Evolutionary conservation across 208 protist genomes (phyloP), one percentile per base, ranked within the genome.

Genomic region (Leishmania turanica): DNA sequence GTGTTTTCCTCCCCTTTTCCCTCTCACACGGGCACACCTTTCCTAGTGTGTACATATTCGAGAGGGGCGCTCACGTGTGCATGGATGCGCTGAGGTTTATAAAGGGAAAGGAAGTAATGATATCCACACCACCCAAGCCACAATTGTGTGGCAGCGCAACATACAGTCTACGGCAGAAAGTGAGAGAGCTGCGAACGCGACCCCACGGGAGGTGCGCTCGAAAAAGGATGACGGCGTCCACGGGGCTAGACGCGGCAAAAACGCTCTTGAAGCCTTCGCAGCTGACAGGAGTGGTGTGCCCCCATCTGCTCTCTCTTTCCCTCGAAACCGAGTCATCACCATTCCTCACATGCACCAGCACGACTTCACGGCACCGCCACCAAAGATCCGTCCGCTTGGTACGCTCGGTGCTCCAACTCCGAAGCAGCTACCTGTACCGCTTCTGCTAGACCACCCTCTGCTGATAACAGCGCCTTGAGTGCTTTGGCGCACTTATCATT

Each of bases 401-500:
- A 81, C 7, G 62, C 73, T 47, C 79, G 53, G 19, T 37, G 81
- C 79, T 87, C 86, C 62, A 83, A 34, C 45, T 79, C 40, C 19
- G 81, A 85, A 53, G 81, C 82, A 51, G 86, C 89, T 45, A 77
- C 72, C 78, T 76, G 82, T 49, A 94, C 84, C 21, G 83, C 83
- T 24, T 87, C 81, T 8, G 79, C 82, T 3, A 88, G 77, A 7
- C 72, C 84, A 45, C 70, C 82, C 2, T 34, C 79, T 17, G 83
- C 81, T 2, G 78, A 71, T 11, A 82, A 70, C 34, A 92, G 56
- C 42, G 37, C 65, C 58, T 83, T 75, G 47, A 83, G 80, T 7
- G 87, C 84, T 8, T 81, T 83, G 13, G 78, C 24, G 70, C 81
- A 85, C 82, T 92, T 92, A 31, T 78, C 77, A 64, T 89, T 90